These are phyloP conservation scores for Tylopilus rubrobrunneus DNA, from an alignment of 768 basidiomycete genomes.

Conservation along the genomic window DNA sequence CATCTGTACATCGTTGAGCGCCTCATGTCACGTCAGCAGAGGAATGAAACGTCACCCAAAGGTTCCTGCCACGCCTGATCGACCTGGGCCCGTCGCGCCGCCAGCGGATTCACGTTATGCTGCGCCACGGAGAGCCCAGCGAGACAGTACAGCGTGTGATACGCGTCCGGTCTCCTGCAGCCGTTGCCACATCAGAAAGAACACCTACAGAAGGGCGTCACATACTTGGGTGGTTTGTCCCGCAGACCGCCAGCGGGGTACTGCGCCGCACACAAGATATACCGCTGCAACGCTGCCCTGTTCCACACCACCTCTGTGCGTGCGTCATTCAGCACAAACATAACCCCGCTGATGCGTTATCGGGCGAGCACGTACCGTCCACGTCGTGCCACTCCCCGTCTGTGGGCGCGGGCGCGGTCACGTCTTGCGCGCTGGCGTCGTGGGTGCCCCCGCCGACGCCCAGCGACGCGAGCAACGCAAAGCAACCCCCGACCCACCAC, in stretches of 20 bases:
- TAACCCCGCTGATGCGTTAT: too few species aligned
- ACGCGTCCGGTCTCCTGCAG: constrained; percentile 79
- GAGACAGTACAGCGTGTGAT: constrained; percentile 92
- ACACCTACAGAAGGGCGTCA: background rate
- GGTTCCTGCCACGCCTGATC: constrained; percentile 36
- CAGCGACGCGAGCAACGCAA: constrained; percentile 68
- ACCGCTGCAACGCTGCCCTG: constrained; percentile 77
- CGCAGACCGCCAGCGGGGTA: constrained; percentile 81
- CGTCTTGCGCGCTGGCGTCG: background rate
- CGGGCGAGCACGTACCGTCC: constrained; percentile 47
- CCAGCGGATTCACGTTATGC: constrained; percentile 60
- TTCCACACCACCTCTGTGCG: constrained; percentile 48
- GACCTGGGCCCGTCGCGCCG: constrained; percentile 33
- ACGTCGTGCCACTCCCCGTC: constrained; percentile 61
- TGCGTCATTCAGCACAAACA: background rate
- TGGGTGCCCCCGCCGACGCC: constrained; percentile 21
- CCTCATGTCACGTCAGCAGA: background rate
- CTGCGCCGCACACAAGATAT: constrained; percentile 83
- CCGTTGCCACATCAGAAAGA: background rate
- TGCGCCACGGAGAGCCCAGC: constrained; percentile 88
- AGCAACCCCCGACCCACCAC: constrained; percentile 98
- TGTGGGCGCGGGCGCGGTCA: background rate
- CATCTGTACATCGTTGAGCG: constrained; percentile 23
- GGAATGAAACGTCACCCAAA: constrained; percentile 10
- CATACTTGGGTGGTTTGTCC: constrained; percentile 93